phyloP scores from a whole-genome alignment of 495 filamentous ascomycete genomes.

The Halenospora varia region DNA sequence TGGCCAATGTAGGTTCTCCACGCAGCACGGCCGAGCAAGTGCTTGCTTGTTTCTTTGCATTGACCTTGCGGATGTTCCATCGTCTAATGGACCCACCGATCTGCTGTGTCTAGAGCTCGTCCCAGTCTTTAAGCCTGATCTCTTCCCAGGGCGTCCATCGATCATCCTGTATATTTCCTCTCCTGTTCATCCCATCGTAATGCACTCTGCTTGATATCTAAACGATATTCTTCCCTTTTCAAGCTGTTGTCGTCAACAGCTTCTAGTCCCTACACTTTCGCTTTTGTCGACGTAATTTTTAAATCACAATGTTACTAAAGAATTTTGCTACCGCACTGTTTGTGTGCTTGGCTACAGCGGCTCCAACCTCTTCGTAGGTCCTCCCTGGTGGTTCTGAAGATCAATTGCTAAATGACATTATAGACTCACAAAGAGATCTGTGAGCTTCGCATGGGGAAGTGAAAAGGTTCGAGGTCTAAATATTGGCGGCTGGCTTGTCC shows the following conservation, averaged over 20 bases:
- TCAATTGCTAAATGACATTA: not conserved
- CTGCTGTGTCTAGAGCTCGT: not conserved
- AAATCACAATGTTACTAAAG: not conserved
- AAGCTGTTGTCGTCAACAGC: not conserved
- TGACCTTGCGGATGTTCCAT: not conserved
- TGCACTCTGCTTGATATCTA: not conserved
- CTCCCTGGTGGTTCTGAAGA: too few species aligned
- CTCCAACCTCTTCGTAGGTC: not conserved
- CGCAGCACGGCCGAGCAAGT: too few species aligned
- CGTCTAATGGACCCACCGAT: not conserved
- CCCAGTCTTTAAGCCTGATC: not conserved
- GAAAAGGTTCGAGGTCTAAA: conserved; percentile 61
- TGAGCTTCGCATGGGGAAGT: not conserved
- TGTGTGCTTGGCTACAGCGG: not conserved
- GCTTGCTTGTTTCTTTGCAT: not conserved
- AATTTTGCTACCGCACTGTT: not conserved
- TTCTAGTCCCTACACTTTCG: not conserved
- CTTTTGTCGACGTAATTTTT: not conserved
- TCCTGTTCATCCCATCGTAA: not conserved
- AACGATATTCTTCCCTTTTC: not conserved
- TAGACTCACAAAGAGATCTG: not conserved
- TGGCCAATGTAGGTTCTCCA: not conserved
- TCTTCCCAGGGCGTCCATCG: not conserved
- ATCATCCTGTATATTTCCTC: not conserved
- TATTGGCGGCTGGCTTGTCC: conserved; percentile 70